Percentiles rank a stretch among this genome's conserved stretches.
phyloP scores from a whole-genome alignment of 106 monocot genomes.

The Platanthera guangdongensis region DNA sequence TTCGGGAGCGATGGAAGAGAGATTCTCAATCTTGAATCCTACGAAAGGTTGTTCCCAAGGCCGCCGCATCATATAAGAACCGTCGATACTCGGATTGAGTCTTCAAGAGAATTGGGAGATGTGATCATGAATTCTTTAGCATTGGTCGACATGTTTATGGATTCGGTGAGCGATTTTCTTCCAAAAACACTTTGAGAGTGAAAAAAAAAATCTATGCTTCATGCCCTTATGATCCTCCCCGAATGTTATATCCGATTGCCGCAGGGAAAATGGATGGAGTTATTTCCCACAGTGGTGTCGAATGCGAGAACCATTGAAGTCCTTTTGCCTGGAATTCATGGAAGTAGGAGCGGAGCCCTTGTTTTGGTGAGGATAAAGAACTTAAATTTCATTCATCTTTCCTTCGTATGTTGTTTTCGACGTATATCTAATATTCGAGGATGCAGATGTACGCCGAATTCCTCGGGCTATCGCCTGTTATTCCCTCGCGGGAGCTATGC shows the following conservation, averaged over 20 bases:
- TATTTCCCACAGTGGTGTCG: constrained; percentile 71
- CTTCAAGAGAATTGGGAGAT: constrained; percentile 42
- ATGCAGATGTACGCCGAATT: constrained; percentile 79
- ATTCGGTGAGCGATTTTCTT: constrained; percentile 34
- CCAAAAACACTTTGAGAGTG: background rate
- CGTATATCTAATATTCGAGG: background rate
- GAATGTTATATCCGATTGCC: background rate
- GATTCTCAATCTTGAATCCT: constrained; percentile 41
- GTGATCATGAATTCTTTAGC: constrained; percentile 46
- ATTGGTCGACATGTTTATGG: constrained; percentile 78
- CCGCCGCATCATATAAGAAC: constrained; percentile 18
- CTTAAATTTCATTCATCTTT: background rate
- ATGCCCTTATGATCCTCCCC: background rate
- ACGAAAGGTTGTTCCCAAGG: constrained; percentile 51
- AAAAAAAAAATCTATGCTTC: background rate
- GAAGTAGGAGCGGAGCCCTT: constrained; percentile 51
- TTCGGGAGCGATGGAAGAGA: constrained; percentile 32
- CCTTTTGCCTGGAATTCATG: constrained; percentile 41
- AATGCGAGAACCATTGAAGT: constrained; percentile 71
- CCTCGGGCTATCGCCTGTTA: constrained; percentile 64
- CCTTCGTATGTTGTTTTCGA: background rate
- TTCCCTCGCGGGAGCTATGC: constrained; percentile 63
- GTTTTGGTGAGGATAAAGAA: constrained; percentile 32
- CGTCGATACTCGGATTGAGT: constrained; percentile 40
- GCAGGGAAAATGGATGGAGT: constrained; percentile 69